Base-by-base conservation (phyloP, 768 basidiomycete genomes). In the Auricularia heimuer region DNA sequence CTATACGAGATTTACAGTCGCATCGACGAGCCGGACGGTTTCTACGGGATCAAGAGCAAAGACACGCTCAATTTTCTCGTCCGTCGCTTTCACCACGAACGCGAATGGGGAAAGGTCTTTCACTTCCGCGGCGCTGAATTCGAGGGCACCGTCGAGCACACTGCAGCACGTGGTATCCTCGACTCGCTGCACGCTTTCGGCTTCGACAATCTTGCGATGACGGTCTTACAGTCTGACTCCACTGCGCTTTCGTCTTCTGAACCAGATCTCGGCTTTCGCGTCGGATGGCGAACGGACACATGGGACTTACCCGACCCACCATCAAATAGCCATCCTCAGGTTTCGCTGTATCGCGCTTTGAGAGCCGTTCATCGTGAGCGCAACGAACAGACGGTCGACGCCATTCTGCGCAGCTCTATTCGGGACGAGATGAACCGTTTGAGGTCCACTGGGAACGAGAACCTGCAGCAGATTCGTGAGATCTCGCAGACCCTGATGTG, bases 11-110 rank as follows among this genome's bases (percentile, higher is more conserved):
- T 98, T 62, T 99, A 98, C 71, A 86, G 87, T 63, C 89, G 94
- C 69, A 94, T 99, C 66, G 95, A 97, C 71, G 97, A 99, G 73
- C 95, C 95, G 0, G 97, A 99, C 70, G 94, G 97, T 1, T 99
- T 99, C 73, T 99, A 99, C 74, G 94, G 94, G 4, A 94, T 98
- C 66, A 81, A 87, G 67, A 86, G 89, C 6, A 75, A 81, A 37
- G 86, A 98, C 71, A 82, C 91, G n/a, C 82, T 85, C 33, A 81
- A 83, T 54, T 90, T 94, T 64, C 81, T 99, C 42, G 80, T 94
- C 62, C 88, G 86, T 67, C 85, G 92, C 10, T 88, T 96, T 67
- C 90, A 92, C 69, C 97, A 99, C 68, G 97, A 99, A 74, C 82
- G 86, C 21, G 89, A 95, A 71, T 96, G 94, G 90, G 86, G 88